A percentile compares a stretch with the other conserved stretches of the same genome.
These are phyloP conservation scores for Calonectria leucothoes DNA, from an alignment of 2,329 filamentous ascomycete genomes.

Conservation along the genomic window DNA sequence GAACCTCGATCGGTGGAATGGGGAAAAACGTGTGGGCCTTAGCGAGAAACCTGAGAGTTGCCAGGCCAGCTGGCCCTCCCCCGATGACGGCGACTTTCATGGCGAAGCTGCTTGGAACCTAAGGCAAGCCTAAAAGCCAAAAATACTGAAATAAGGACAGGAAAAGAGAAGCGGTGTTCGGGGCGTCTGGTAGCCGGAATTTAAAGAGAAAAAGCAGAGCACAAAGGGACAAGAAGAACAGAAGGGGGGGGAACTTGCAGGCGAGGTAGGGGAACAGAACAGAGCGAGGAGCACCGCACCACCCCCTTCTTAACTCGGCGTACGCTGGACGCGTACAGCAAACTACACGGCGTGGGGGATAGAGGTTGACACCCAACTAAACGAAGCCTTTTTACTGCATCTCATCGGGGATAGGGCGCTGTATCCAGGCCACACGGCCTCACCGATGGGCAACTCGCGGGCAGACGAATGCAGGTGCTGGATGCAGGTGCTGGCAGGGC, in stretches of 20 bases:
- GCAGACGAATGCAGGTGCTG: background rate
- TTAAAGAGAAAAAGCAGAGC: background rate
- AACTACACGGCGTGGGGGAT: background rate
- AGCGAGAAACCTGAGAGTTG: slow-evolving; percentile 54
- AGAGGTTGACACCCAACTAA: background rate
- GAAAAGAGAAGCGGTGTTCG: background rate
- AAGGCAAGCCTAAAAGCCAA: background rate
- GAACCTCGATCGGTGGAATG: slow-evolving; percentile 52
- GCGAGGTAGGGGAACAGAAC: background rate
- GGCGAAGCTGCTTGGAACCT: background rate
- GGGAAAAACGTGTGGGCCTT: slow-evolving; percentile 52
- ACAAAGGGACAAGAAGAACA: background rate
- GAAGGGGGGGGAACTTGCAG: background rate
- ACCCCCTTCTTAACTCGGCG: background rate
- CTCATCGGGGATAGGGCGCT: no score
- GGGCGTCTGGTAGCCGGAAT: background rate
- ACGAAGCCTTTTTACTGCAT: background rate
- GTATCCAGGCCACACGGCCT: background rate
- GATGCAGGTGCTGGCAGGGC: background rate
- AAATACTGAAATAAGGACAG: background rate
- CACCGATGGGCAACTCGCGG: background rate
- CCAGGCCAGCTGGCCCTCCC: slow-evolving; percentile 56
- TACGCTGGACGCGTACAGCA: background rate
- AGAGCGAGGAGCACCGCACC: background rate
- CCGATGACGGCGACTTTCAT: slow-evolving; percentile 57